A percentile compares a stretch with the other conserved stretches of the same genome.
These are phyloP conservation scores for Mycena alexandri DNA, from an alignment of 768 basidiomycete species.

Conservation along the genomic window DNA sequence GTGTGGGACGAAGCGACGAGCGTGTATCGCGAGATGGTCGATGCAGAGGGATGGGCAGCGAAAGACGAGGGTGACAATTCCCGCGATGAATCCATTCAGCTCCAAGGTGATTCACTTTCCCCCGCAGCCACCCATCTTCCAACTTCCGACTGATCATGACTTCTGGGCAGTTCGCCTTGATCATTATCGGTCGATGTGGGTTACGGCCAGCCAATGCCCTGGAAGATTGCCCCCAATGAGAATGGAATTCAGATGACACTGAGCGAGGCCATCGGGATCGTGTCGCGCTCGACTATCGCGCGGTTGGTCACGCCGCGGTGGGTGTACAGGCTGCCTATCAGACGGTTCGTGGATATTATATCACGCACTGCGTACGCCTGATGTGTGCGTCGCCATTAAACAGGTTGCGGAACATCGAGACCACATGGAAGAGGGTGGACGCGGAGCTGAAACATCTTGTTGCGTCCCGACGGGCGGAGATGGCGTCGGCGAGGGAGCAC, in stretches of 20 bases:
- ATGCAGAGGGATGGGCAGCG: slow-evolving; percentile 7
- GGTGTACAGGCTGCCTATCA: slow-evolving; percentile 38
- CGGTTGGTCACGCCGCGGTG: slow-evolving; percentile 36
- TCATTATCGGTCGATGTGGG: slow-evolving; percentile 17
- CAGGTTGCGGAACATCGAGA: slow-evolving; percentile 17
- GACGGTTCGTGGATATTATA: slow-evolving; percentile 23
- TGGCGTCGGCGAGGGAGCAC: background rate
- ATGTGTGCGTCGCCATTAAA: background rate
- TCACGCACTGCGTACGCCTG: too few species aligned
- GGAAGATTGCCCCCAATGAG: background rate
- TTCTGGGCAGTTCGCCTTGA: slow-evolving; percentile 1
- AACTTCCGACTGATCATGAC: too few species aligned
- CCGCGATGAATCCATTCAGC: background rate
- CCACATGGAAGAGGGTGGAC: background rate
- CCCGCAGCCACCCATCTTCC: background rate
- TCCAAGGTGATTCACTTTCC: background rate
- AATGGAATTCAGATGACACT: background rate
- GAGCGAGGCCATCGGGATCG: slow-evolving; percentile 27
- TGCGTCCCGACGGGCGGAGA: background rate
- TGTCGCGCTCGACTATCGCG: slow-evolving; percentile 26
- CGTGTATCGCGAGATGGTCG: slow-evolving; percentile 17
- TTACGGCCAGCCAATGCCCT: slow-evolving; percentile 12
- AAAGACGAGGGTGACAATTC: background rate
- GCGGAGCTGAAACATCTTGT: background rate
- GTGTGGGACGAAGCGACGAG: slow-evolving; percentile 6